Evolutionary conservation across 108 stramenopile genomes (phyloP), one percentile per base, ranked within the genome.

Genomic region (Chaetoceros tenuissimus): DNA sequence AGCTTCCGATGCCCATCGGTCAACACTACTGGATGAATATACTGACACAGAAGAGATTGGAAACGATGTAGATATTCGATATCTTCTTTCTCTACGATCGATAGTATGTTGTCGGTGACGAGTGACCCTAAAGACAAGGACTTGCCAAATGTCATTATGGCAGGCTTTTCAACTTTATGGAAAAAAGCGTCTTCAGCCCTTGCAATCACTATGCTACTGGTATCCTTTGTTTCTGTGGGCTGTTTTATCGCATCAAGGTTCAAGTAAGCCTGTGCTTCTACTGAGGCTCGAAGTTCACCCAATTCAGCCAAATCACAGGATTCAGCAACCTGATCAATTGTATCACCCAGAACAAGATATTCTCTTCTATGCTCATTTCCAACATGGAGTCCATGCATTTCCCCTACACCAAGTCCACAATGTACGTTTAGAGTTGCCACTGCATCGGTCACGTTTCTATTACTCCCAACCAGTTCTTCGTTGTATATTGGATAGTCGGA

Each of bases 11-110:
- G 61, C 24, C 85, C 83, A 57, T 81, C 74, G 46, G 67, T 78
- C 13, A 78, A 68, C 46, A 89, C 75, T 18, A 85, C 87, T 0
- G 81, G 81, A 62, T 89, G 87, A n/a, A 83, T 83, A 54, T 85
- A 89, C 0, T 79, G 71, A 8, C 83, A 75, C 68, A 89, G 72
- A 61, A 64, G 63, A 49, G n/a, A n/a, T n/a, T n/a, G n/a, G n/a
- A n/a, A n/a, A n/a, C n/a, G n/a, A n/a, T n/a, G n/a, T n/a, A n/a
- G n/a, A n/a, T n/a, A n/a, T n/a, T n/a, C n/a, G n/a, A n/a, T n/a
- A n/a, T n/a, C n/a, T n/a, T n/a, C n/a, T n/a, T n/a, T n/a, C n/a
- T n/a, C n/a, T n/a, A n/a, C n/a, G n/a, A n/a, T n/a, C 53, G 54
- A 27, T 72, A 77, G 22, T 73, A 63, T 45, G 53, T 58, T 24